phyloP scores from a whole-genome alignment of 148 eudicot genomes.

The Vaccinium darrowii region DNA sequence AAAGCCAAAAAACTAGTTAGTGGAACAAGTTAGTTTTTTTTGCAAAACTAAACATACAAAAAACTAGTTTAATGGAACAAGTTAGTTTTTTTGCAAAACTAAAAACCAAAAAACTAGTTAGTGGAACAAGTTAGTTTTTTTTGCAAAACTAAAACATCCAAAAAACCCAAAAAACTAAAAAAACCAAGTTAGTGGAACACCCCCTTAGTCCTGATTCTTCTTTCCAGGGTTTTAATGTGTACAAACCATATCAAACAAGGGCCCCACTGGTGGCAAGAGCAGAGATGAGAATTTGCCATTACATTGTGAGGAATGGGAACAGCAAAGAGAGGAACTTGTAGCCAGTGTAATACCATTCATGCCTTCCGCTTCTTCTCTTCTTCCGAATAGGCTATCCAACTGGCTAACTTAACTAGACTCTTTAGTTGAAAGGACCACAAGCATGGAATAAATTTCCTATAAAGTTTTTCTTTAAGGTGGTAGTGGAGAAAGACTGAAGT shows the following conservation, averaged over 20 bases:
- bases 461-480: too few relatives aligned
- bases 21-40: too few relatives aligned
- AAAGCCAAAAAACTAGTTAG: too few relatives aligned
- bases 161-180: too few relatives aligned
- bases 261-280: background rate
- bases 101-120: too few relatives aligned
- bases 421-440: background rate
- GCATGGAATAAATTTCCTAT: background rate
- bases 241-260: background rate
- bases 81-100: too few relatives aligned
- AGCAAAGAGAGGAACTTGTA: background rate
- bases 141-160: too few relatives aligned
- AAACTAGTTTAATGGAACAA: too few relatives aligned
- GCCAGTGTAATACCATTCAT: background rate
- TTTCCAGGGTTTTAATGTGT: background rate
- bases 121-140: too few relatives aligned
- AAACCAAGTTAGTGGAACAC: too few relatives aligned
- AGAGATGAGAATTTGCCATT: background rate
- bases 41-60: too few relatives aligned
- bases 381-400: background rate
- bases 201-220: background rate
- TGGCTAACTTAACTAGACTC: background rate
- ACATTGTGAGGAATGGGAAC: background rate
- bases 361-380: background rate
- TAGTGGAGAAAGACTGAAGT: background rate